Conservation (phyloP, 2,329 filamentous ascomycete genomes). For the Fusarium gaditjirri region DNA sequence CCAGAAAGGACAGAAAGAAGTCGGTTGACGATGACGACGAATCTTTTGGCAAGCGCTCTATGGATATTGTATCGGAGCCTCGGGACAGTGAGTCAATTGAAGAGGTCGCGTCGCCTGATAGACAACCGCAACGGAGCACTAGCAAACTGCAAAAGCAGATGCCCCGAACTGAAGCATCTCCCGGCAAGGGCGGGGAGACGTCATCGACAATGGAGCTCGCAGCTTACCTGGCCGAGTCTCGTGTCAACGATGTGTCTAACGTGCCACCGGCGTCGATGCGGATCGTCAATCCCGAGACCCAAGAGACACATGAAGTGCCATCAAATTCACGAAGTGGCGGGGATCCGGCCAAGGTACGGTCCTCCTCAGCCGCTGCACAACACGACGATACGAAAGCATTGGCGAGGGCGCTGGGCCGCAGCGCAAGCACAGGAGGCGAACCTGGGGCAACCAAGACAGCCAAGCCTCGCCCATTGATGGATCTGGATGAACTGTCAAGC, state of each 20-base stretch:
- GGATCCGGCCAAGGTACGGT: constrained; percentile 47
- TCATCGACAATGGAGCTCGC: constrained; percentile 54
- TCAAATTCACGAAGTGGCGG: constrained; percentile 46
- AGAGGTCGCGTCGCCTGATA: constrained; percentile 60
- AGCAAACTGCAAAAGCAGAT: constrained; percentile 79
- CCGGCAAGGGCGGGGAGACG: constrained; percentile 54
- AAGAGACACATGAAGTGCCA: constrained; percentile 53
- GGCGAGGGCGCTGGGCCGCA: constrained; percentile 40
- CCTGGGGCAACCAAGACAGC: constrained; percentile 62
- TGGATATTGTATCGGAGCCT: constrained; percentile 62
- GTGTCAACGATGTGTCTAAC: constrained; percentile 64
- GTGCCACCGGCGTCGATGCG: constrained; percentile 68
- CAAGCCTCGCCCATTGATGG: constrained; percentile 68
- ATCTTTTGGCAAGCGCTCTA: constrained; percentile 69
- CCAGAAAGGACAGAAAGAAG: constrained; percentile 70
- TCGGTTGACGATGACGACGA: constrained; percentile 68
- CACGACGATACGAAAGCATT: constrained; percentile 52
- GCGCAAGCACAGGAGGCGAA: constrained; percentile 54
- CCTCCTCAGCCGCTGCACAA: constrained; percentile 49
- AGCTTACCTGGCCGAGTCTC: constrained; percentile 56
- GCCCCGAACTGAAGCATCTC: constrained; percentile 60
- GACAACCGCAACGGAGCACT: constrained; percentile 64
- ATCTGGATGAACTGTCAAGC: constrained; percentile 77
- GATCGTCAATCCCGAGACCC: constrained; percentile 65
- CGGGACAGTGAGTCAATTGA: constrained; percentile 58